Evolutionary conservation across 768 basidiomycete genomes (phyloP).

Genomic region (Agrocybe praecox): DNA sequence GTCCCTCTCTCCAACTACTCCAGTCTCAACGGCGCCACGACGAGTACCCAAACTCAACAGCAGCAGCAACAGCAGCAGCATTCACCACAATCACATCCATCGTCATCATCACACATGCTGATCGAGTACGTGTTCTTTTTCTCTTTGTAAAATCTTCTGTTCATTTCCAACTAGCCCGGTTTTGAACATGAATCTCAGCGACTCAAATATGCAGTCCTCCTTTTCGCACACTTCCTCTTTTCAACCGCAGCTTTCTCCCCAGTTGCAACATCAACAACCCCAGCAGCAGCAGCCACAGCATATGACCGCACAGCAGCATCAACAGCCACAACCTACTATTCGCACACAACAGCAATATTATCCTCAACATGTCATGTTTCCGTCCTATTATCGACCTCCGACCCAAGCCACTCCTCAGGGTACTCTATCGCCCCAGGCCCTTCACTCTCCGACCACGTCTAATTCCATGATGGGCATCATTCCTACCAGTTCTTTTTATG

Average conservation of each 20-base stretch:
- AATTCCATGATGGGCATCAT: slow-evolving; percentile 43
- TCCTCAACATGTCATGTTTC: slow-evolving; percentile 16
- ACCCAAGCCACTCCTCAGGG: slow-evolving; percentile 47
- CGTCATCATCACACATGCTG: slow-evolving; percentile 48
- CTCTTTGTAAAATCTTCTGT: slow-evolving; percentile 8
- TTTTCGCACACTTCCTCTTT: slow-evolving; percentile 47
- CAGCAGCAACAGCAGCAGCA: slow-evolving; percentile 22
- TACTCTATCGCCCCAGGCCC: slow-evolving; percentile 70
- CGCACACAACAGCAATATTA: slow-evolving; percentile 13
- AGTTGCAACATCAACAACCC: slow-evolving; percentile 26
- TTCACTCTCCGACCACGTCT: slow-evolving; percentile 54
- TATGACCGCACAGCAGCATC: slow-evolving; percentile 15
- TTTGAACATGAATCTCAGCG: slow-evolving; percentile 52
- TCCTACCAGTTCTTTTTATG: slow-evolving; percentile 35
- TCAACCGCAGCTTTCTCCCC: slow-evolving; percentile 34
- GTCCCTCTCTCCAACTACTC: slow-evolving; percentile 77
- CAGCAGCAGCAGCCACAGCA: slow-evolving; percentile 24
- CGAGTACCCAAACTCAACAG: slow-evolving; percentile 30
- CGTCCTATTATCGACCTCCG: slow-evolving; percentile 33
- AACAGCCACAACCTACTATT: neutral
- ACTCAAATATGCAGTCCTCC: slow-evolving; percentile 44
- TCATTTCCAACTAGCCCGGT: slow-evolving; percentile 52
- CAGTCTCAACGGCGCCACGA: slow-evolving; percentile 77
- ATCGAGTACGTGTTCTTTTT: slow-evolving; percentile 62
- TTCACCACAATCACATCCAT: slow-evolving; percentile 27